Conservation (phyloP, 495 filamentous ascomycete genomes). For the Talaromyces adpressus region DNA sequence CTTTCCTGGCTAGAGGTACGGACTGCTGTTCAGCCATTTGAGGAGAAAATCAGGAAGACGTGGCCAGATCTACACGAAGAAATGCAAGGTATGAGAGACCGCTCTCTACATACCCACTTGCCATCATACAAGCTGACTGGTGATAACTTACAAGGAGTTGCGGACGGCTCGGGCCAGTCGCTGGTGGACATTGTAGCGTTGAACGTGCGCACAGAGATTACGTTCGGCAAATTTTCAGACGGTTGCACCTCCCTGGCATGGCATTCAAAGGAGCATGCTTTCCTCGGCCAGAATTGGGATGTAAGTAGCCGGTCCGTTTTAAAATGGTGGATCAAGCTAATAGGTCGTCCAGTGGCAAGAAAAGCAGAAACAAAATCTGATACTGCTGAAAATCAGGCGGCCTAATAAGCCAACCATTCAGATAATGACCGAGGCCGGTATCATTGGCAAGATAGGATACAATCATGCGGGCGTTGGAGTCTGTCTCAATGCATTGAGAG, state of each 20-base stretch:
- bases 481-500: slow-evolving; percentile 61
- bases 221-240: slow-evolving; percentile 55
- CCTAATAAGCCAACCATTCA: slow-evolving; percentile 4
- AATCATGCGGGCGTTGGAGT: slow-evolving; percentile 56
- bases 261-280: slow-evolving; percentile 29
- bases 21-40: slow-evolving; percentile 2
- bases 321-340: not conserved
- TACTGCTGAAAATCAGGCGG: slow-evolving; percentile 3
- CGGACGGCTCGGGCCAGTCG: slow-evolving; percentile 46
- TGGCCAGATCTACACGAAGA: slow-evolving; percentile 21
- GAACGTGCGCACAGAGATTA: slow-evolving; percentile 63
- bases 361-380: slow-evolving; percentile 1
- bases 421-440: slow-evolving; percentile 54
- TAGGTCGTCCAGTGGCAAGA: not conserved
- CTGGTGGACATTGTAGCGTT: slow-evolving; percentile 56
- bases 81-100: slow-evolving; percentile 19
- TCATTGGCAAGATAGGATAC: slow-evolving; percentile 68
- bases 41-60: not conserved
- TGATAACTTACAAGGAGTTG: slow-evolving; percentile 47
- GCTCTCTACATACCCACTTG: not conserved
- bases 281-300: slow-evolving; percentile 66
- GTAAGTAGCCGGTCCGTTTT: slow-evolving; percentile 26
- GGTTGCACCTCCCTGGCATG: slow-evolving; percentile 57
- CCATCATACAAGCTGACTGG: not conserved
- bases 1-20: slow-evolving; percentile 1